These are phyloP conservation scores for Cryptococcus hybrid DNA, from an alignment of 1,284 basidiomycete genomes.

Conservation along the genomic window DNA sequence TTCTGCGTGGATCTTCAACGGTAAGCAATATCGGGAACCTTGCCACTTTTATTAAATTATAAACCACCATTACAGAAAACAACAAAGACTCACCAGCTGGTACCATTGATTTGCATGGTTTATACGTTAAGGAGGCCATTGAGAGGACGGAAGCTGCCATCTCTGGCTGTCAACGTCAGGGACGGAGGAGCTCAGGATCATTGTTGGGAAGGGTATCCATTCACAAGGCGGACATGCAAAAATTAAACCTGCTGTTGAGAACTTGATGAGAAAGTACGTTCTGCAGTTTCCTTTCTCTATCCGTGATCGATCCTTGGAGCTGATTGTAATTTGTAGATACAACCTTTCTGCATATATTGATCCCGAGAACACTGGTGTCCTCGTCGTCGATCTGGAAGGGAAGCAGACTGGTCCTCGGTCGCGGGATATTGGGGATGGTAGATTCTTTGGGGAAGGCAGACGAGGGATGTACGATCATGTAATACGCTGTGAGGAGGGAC, in stretches of 20 bases:
- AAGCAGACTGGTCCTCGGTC: slow-evolving; percentile 53
- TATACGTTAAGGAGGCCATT: slow-evolving; percentile 93
- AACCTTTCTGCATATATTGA: slow-evolving; percentile 74
- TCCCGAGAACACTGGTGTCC: slow-evolving; percentile 77
- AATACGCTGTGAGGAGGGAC: slow-evolving; percentile 13
- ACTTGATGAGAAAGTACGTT: slow-evolving; percentile 68
- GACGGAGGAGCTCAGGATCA: slow-evolving; percentile 73
- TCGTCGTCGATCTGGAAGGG: slow-evolving; percentile 72
- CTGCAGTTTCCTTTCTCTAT: too few species aligned
- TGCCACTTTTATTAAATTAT: not conserved
- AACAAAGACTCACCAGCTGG: slow-evolving; percentile 71
- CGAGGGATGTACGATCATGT: slow-evolving; percentile 71
- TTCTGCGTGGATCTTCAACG: slow-evolving; percentile 81
- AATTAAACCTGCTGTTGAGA: slow-evolving; percentile 89
- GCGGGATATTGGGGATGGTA: slow-evolving; percentile 53
- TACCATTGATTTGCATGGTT: slow-evolving; percentile 84
- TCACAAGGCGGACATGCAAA: slow-evolving; percentile 76
- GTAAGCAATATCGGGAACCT: slow-evolving; percentile 50
- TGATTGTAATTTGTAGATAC: slow-evolving; percentile 55
- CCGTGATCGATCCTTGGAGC: not conserved
- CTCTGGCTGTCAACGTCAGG: slow-evolving; percentile 62
- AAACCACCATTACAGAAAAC: slow-evolving; percentile 60
- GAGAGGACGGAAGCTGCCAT: slow-evolving; percentile 67
- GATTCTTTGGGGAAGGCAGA: slow-evolving; percentile 61
- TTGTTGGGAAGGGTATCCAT: slow-evolving; percentile 91